Conservation (phyloP, 306 rosid species). For the Cercis canadensis region DNA sequence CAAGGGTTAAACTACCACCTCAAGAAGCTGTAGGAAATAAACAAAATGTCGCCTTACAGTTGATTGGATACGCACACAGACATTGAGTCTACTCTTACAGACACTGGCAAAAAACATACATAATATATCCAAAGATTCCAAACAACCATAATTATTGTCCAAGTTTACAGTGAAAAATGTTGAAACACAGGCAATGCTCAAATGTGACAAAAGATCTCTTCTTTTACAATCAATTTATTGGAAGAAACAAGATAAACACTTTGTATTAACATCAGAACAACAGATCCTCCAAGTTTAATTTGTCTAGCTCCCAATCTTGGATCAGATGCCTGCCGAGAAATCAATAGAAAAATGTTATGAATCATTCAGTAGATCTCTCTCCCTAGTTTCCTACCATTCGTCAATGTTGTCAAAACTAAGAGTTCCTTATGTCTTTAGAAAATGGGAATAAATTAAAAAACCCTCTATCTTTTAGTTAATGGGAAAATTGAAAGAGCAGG, state of each 20-base stretch:
- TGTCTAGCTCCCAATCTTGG: slow-evolving; percentile 19
- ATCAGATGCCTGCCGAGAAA: slow-evolving; percentile 43
- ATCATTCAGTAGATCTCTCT: not conserved
- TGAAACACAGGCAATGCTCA: slow-evolving; percentile 31
- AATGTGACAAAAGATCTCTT: slow-evolving; percentile 21
- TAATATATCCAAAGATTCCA: no score
- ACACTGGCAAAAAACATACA: no score
- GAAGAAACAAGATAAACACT: slow-evolving; percentile 26
- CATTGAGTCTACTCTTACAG: no score
- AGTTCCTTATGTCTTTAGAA: not conserved
- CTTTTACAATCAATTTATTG: slow-evolving; percentile 42
- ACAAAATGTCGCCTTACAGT: no score
- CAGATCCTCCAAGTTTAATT: slow-evolving; percentile 26
- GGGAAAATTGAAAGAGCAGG: not conserved
- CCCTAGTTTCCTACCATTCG: not conserved
- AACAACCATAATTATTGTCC: no score
- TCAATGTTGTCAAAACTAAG: no score
- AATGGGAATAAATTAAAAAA: not conserved
- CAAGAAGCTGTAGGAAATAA: no score
- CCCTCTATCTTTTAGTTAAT: not conserved
- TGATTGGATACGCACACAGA: no score
- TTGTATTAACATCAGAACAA: slow-evolving; percentile 23
- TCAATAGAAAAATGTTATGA: slow-evolving; percentile 35
- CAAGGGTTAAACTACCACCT: no score
- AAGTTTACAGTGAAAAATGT: no score